Conservation (phyloP, 2,329 filamentous ascomycete genomes). For the Colletotrichum higginsianum region DNA sequence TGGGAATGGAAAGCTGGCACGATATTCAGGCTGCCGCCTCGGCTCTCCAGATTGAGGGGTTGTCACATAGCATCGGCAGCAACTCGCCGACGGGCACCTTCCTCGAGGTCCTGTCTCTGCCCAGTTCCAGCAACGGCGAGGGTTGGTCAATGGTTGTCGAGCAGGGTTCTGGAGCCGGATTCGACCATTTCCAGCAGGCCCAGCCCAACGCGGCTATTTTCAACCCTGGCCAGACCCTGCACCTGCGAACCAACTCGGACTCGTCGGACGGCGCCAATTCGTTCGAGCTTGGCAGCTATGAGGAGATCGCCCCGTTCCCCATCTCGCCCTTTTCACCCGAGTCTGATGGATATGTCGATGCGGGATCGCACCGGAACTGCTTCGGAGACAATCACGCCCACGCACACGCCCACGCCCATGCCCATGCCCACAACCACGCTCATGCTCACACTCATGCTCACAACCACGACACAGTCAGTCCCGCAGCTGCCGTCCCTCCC, state of each 20-base stretch:
- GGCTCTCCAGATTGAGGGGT: constrained; percentile 66
- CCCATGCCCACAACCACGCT: constrained; percentile 54
- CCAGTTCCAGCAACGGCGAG: constrained; percentile 82
- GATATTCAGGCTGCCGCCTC: constrained; percentile 78
- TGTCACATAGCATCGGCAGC: constrained; percentile 61
- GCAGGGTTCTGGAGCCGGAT: constrained; percentile 57
- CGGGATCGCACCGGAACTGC: constrained; percentile 72
- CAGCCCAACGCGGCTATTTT: constrained; percentile 79
- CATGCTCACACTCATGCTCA: constrained; percentile 57
- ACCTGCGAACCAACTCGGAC: constrained; percentile 88
- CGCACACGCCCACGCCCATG: constrained; percentile 55
- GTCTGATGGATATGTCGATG: constrained; percentile 81
- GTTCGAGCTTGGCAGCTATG: constrained; percentile 82
- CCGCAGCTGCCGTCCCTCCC: constrained; percentile 76
- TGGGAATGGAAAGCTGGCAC: constrained; percentile 81
- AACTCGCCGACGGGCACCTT: constrained; percentile 69
- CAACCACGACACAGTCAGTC: constrained; percentile 71
- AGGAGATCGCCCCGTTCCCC: constrained; percentile 80
- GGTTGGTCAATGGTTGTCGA: constrained; percentile 82
- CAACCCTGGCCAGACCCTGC: constrained; percentile 91
- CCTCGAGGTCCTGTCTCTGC: constrained; percentile 87
- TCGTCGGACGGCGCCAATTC: constrained; percentile 81
- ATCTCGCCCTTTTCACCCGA: constrained; percentile 87
- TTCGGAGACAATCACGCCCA: constrained; percentile 67
- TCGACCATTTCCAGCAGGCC: constrained; percentile 74